A percentile compares a stretch with the other conserved stretches of the same genome.
phyloP scores from a whole-genome alignment of 805 yeast species.

The Candida ficus region DNA sequence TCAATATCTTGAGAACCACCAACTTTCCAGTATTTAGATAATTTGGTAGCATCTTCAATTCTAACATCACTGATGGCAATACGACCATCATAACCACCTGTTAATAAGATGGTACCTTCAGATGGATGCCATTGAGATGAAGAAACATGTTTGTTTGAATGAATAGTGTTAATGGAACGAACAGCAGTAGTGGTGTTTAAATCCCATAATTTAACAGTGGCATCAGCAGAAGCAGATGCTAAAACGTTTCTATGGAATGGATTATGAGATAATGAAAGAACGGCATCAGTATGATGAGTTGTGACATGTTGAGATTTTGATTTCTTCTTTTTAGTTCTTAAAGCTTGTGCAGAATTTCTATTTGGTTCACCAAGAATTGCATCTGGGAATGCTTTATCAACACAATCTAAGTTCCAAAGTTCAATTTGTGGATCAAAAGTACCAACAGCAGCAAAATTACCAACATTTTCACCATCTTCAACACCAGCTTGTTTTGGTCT shows the following conservation, averaged over 20 bases:
- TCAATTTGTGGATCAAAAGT: constrained; percentile 97
- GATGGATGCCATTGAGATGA: constrained; percentile 79
- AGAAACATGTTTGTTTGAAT: constrained; percentile 76
- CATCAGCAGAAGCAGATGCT: constrained; percentile 93
- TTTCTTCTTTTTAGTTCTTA: constrained; percentile 37
- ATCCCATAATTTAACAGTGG: constrained; percentile 95
- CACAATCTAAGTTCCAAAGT: constrained; percentile 89
- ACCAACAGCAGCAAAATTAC: constrained; percentile 94
- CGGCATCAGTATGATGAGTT: constrained; percentile 91
- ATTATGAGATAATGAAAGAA: constrained; percentile 81
- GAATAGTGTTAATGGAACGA: constrained; percentile 67
- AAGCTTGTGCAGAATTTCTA: constrained; percentile 19
- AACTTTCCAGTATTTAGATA: constrained; percentile 62
- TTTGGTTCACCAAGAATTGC: constrained; percentile 79
- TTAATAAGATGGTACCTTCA: constrained; percentile 64
- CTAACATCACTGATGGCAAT: constrained; percentile 84
- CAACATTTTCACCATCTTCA: constrained; percentile 45
- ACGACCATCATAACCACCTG: constrained; percentile 92
- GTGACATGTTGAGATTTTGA: constrained; percentile 46
- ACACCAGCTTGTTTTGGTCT: constrained; percentile 42
- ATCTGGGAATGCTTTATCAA: constrained; percentile 94
- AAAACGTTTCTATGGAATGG: constrained; percentile 74
- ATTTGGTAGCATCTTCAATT: constrained; percentile 51
- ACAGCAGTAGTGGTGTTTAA: constrained; percentile 69
- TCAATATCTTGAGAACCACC: constrained; percentile 82